These are phyloP conservation scores for Candida oleophila DNA, from an alignment of 805 yeast species.

Conservation along the genomic window DNA sequence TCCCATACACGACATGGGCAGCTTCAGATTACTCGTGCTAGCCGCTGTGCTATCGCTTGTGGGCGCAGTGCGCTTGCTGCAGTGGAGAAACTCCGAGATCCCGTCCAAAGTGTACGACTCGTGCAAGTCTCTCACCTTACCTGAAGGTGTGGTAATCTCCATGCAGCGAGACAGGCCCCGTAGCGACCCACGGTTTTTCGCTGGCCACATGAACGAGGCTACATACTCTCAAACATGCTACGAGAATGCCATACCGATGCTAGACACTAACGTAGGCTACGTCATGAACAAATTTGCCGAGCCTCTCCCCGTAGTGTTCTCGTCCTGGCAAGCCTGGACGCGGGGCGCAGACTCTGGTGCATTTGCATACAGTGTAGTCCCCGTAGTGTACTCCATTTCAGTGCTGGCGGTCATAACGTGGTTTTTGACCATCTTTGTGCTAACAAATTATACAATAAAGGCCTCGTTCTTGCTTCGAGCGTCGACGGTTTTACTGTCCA, in stretches of 20 bases:
- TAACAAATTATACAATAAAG: conserved; percentile 63
- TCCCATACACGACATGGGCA: too few species aligned
- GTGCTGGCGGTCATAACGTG: conserved; percentile 65
- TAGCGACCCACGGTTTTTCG: background rate
- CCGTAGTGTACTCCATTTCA: conserved; percentile 60
- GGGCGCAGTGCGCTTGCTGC: conserved; percentile 19
- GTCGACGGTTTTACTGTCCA: conserved; percentile 53
- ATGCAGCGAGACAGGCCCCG: conserved; percentile 12
- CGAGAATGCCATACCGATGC: conserved; percentile 31
- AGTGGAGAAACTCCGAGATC: conserved; percentile 31
- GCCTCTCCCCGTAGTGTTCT: conserved; percentile 42
- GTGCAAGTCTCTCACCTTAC: conserved; percentile 28
- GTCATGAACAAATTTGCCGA: conserved; percentile 22
- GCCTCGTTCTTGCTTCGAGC: conserved; percentile 52
- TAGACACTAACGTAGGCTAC: conserved; percentile 36
- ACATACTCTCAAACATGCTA: conserved; percentile 33
- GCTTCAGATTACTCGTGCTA: background rate
- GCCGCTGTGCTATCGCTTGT: background rate
- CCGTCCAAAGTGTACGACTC: conserved; percentile 23
- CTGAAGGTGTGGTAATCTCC: conserved; percentile 35
- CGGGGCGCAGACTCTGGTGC: conserved; percentile 33
- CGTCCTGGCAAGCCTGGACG: conserved; percentile 51
- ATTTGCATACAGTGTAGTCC: conserved; percentile 57
- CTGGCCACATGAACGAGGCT: conserved; percentile 16
- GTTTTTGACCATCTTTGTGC: conserved; percentile 60